phyloP scores from a whole-genome alignment of 1,284 basidiomycete genomes.

The Trichosporon sp. region DNA sequence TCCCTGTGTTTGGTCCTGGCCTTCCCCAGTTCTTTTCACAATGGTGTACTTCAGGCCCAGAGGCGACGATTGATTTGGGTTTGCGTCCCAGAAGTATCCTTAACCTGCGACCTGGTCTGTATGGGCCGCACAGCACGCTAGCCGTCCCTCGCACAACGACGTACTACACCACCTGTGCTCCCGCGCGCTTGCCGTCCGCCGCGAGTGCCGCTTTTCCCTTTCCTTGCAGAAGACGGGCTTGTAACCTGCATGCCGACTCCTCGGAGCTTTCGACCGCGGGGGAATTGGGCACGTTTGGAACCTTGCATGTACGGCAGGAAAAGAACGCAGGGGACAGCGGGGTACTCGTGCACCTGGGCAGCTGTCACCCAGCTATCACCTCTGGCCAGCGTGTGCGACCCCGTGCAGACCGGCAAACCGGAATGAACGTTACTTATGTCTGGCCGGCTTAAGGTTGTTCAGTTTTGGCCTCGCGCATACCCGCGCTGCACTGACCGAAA shows the following conservation, averaged over 20 bases:
- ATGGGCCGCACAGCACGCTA: too few species aligned
- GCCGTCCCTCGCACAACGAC: background rate
- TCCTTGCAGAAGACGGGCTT: background rate
- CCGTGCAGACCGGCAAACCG: background rate
- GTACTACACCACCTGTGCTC: background rate
- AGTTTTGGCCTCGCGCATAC: background rate
- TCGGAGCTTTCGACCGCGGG: slow-evolving; percentile 3
- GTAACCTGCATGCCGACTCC: background rate
- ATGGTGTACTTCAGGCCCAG: too few species aligned
- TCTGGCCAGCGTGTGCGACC: background rate
- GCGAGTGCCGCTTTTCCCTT: background rate
- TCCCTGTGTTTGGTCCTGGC: background rate
- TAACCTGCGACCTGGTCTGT: background rate
- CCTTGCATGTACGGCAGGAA: background rate
- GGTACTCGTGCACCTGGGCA: background rate
- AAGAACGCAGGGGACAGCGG: background rate
- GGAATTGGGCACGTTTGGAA: background rate
- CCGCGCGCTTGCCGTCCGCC: background rate
- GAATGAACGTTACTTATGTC: background rate
- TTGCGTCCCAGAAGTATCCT: background rate
- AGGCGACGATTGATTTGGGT: background rate
- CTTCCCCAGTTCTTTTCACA: too few species aligned
- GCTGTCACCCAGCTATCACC: background rate
- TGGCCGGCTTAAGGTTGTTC: slow-evolving; percentile 10
- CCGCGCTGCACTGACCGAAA: background rate